A percentile compares a stretch with the other conserved stretches of the same genome.
These are phyloP conservation scores for Penicillium hordei DNA, from an alignment of 2,329 filamentous ascomycete species.

Conservation along the genomic window DNA sequence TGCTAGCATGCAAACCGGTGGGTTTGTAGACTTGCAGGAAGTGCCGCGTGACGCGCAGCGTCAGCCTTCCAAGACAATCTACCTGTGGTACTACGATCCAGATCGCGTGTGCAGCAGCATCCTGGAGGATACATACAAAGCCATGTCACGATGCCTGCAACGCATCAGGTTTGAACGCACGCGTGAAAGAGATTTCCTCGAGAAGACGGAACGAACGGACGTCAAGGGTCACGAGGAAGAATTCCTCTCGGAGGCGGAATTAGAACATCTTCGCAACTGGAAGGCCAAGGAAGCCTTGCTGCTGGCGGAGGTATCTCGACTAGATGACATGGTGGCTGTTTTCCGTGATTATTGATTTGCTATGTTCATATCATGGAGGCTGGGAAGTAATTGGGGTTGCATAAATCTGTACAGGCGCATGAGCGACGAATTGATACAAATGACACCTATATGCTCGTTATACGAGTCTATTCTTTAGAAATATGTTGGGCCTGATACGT, in stretches of 20 bases:
- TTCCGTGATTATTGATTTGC: slow-evolving; percentile 69
- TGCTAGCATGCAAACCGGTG: slow-evolving; percentile 79
- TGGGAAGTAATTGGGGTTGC: slow-evolving; percentile 1
- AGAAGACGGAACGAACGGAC: slow-evolving; percentile 80
- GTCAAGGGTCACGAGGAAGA: slow-evolving; percentile 81
- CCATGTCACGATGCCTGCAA: slow-evolving; percentile 81
- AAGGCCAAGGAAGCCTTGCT: slow-evolving; percentile 66
- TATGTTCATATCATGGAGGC: not conserved
- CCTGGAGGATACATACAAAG: slow-evolving; percentile 81
- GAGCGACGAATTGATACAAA: slow-evolving; percentile 9
- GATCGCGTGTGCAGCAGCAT: slow-evolving; percentile 69
- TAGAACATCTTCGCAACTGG: slow-evolving; percentile 66
- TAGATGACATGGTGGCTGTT: slow-evolving; percentile 82
- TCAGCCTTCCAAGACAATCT: slow-evolving; percentile 78
- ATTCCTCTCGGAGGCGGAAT: slow-evolving; percentile 72
- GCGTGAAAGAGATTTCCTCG: slow-evolving; percentile 69
- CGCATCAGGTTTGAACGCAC: slow-evolving; percentile 74
- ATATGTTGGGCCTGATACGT: not conserved
- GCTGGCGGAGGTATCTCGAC: slow-evolving; percentile 71
- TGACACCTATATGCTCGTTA: not conserved
- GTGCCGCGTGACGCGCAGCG: slow-evolving; percentile 84
- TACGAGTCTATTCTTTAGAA: not conserved
- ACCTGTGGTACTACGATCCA: slow-evolving; percentile 86
- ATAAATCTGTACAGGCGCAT: slow-evolving; percentile 9
- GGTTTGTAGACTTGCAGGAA: slow-evolving; percentile 89